phyloP scores from a whole-genome alignment of 2,329 filamentous ascomycete genomes.

The Claviceps arundinis region DNA sequence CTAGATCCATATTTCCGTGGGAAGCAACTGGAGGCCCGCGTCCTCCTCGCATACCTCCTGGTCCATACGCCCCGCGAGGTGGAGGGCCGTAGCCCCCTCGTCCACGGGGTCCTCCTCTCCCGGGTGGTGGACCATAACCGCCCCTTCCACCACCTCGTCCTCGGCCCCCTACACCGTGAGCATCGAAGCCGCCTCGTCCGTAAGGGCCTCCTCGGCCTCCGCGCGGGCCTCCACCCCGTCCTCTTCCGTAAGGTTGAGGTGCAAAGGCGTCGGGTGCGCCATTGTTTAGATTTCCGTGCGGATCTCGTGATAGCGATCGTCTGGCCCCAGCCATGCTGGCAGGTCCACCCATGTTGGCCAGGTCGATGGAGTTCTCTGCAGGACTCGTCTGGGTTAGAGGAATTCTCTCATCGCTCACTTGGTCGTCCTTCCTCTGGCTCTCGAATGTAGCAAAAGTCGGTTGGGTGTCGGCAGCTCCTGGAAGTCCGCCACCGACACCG shows the following conservation, averaged over 20 bases:
- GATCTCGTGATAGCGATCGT: constrained; percentile 39
- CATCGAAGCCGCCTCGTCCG: constrained; percentile 37
- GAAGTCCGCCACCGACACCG: constrained; percentile 41
- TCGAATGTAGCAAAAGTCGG: constrained; percentile 54
- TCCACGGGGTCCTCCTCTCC: constrained; percentile 26
- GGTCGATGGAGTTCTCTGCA: constrained; percentile 35
- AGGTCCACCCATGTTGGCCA: constrained; percentile 21
- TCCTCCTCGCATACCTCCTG: constrained; percentile 16
- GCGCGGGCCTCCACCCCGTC: constrained; percentile 29
- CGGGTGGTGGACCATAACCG: constrained; percentile 28
- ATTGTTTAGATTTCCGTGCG: constrained; percentile 48
- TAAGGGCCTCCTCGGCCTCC: constrained; percentile 32
- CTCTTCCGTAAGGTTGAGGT: constrained; percentile 40
- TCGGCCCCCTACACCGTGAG: constrained; percentile 27
- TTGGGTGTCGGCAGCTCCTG: constrained; percentile 31
- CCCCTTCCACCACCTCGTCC: constrained; percentile 27
- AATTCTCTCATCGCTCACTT: constrained; percentile 54
- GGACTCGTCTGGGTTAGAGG: constrained; percentile 56
- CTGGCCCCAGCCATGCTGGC: constrained; percentile 20
- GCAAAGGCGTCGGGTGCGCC: constrained; percentile 32
- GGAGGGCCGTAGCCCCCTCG: constrained; percentile 20
- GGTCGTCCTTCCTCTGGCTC: constrained; percentile 48
- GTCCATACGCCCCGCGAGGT: constrained; percentile 19
- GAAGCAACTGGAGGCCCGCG: constrained; percentile 20
- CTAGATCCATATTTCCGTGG: constrained; percentile 22